A percentile compares a stretch with the other conserved stretches of the same genome.
These are phyloP conservation scores for Hypoxylon perforatum DNA, from an alignment of 495 filamentous ascomycete species.

Conservation along the genomic window DNA sequence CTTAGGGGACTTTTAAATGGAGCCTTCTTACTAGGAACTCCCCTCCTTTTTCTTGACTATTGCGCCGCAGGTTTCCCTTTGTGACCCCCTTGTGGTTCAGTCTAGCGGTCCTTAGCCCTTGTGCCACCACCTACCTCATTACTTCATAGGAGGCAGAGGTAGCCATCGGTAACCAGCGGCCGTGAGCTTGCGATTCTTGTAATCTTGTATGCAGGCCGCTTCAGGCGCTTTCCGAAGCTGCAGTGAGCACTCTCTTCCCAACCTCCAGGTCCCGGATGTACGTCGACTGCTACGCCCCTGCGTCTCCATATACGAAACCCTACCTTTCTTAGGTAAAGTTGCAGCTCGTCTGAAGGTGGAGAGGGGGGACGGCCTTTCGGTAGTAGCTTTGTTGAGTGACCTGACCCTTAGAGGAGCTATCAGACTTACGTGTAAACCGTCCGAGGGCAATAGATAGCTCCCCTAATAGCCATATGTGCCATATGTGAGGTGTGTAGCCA, in stretches of 20 bases:
- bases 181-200: not conserved
- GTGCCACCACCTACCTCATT: constrained; percentile 27
- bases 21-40: constrained; percentile 28
- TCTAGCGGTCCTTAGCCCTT: no score
- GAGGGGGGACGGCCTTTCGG: constrained; percentile 26
- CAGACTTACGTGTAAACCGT: not conserved
- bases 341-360: constrained; percentile 14
- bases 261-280: constrained; percentile 27
- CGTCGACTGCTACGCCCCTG: constrained; percentile 33
- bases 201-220: constrained; percentile 20
- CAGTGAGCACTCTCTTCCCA: constrained; percentile 12
- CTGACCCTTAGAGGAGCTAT: constrained; percentile 7
- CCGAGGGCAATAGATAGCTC: constrained; percentile 4
- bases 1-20: constrained; percentile 17
- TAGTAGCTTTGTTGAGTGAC: constrained; percentile 27
- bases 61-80: not conserved
- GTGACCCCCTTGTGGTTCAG: no score
- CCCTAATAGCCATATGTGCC: constrained; percentile 10
- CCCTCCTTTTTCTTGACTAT: constrained; percentile 23
- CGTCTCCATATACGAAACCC: constrained; percentile 14
- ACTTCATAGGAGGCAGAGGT: not conserved
- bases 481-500: not conserved
- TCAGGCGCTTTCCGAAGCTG: constrained; percentile 43
- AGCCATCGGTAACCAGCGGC: constrained; percentile 34
- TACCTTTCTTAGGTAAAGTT: constrained; percentile 13